A percentile compares a stretch with the other conserved stretches of the same genome.
Conservation (phyloP, 495 filamentous ascomycete species). For the Hypoxylon intermedium region DNA sequence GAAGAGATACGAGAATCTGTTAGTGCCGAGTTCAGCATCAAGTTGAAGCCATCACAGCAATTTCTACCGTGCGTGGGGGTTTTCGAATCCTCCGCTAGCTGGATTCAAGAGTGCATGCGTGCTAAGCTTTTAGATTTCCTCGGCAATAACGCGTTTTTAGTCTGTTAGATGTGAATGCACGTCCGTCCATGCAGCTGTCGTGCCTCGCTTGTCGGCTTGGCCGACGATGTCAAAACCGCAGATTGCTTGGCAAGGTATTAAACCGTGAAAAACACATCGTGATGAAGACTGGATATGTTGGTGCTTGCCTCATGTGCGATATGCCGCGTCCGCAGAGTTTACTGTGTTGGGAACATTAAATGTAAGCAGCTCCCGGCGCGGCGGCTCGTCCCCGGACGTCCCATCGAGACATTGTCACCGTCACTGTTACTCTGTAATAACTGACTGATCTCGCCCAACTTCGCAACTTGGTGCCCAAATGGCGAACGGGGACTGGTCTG, state of each 20-base stretch:
- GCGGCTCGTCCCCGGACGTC: constrained; percentile 26
- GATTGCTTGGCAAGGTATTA: constrained; percentile 10
- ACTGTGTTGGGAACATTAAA: constrained; percentile 8
- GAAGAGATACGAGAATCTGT: no score
- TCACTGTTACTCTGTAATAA: constrained; percentile 15
- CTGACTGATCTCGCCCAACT: constrained; percentile 36
- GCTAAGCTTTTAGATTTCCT: no score
- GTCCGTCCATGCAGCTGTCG: constrained; percentile 10
- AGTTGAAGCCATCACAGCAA: neutral
- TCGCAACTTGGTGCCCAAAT: constrained; percentile 32
- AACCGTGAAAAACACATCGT: neutral
- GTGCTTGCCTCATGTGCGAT: neutral
- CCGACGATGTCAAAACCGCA: constrained; percentile 22
- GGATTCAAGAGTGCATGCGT: no score
- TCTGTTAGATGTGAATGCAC: neutral
- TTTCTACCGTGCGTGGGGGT: neutral
- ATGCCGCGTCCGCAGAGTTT: constrained; percentile 5
- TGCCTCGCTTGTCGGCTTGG: constrained; percentile 16
- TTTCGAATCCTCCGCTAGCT: no score
- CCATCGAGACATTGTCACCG: constrained; percentile 2
- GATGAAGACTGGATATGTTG: neutral
- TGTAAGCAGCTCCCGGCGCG: constrained; percentile 17
- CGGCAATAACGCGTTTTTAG: neutral
- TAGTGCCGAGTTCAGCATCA: neutral
- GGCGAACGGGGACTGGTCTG: constrained; percentile 8